Percentiles rank a stretch among this genome's conserved stretches.
Evolutionary conservation across 495 filamentous ascomycete genomes (phyloP).

Genomic region (Aspergillus cavernicola): DNA sequence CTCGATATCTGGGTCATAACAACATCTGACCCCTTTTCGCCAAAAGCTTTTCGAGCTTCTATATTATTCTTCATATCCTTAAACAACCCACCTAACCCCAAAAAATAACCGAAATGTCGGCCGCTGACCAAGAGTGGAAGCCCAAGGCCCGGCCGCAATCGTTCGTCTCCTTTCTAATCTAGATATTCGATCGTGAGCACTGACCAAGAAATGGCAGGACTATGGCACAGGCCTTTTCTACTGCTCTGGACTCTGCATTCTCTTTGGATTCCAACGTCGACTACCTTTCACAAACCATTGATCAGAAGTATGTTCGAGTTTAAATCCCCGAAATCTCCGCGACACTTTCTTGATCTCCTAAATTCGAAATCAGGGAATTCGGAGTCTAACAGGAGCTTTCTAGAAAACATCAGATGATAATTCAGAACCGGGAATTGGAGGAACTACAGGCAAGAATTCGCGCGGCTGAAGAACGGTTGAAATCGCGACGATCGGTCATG

Average conservation of each 20-base stretch:
- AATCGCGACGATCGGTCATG: constrained; percentile 37
- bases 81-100: constrained; percentile 4
- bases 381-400: not conserved
- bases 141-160: constrained; percentile 76
- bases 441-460: constrained; percentile 77
- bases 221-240: constrained; percentile 81
- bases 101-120: constrained; percentile 44
- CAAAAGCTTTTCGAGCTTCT: constrained; percentile 3
- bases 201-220: constrained; percentile 55
- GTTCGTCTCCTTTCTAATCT: constrained; percentile 48
- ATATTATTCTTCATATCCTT: not conserved
- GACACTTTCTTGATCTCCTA: too few species aligned
- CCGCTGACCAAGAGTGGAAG: constrained; percentile 72
- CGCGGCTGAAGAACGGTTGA: constrained; percentile 79
- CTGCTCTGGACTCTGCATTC: constrained; percentile 85
- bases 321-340: too few species aligned
- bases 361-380: too few species aligned
- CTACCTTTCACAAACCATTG: constrained; percentile 69
- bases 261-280: constrained; percentile 75
- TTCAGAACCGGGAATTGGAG: constrained; percentile 76
- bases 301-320: constrained; percentile 80
- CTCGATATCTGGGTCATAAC: not conserved
- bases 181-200: constrained; percentile 8
- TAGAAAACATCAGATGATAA: constrained; percentile 67
- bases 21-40: not conserved